A percentile compares a stretch with the other conserved stretches of the same genome.
Evolutionary conservation across 345 rosid genomes (phyloP).

Genomic region (Isatis tinctoria): DNA sequence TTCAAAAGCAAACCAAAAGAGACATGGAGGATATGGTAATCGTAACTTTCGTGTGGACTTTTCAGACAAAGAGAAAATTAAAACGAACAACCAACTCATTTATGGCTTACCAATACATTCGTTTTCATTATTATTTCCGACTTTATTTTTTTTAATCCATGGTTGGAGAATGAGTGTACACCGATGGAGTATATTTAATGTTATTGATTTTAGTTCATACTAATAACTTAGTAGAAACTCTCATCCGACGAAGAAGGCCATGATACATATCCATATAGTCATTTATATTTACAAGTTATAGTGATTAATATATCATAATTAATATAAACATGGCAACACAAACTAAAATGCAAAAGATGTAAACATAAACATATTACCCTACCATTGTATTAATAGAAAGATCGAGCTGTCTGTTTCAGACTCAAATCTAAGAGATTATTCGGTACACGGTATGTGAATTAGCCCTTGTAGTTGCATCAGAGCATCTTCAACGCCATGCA

Average conservation of each 20-base stretch:
- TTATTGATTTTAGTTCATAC: not conserved
- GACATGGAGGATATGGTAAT: not conserved
- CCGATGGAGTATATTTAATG: constrained; percentile 17
- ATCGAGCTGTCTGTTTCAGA: not conserved
- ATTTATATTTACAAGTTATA: not conserved
- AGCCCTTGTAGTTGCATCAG: too few species aligned
- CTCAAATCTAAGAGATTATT: too few species aligned
- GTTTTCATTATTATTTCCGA: not conserved
- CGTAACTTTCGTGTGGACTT: constrained; percentile 27
- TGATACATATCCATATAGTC: not conserved
- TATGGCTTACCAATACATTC: constrained; percentile 16
- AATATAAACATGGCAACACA: not conserved
- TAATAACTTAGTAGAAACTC: not conserved
- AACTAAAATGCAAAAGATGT: too few species aligned
- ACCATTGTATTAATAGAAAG: not conserved
- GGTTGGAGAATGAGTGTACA: constrained; percentile 2
- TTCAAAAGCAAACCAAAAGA: constrained; percentile 9
- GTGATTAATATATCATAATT: not conserved
- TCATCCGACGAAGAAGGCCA: not conserved
- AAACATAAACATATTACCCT: not conserved
- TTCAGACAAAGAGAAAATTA: not conserved
- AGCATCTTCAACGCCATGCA: too few species aligned
- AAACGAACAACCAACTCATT: constrained; percentile 29
- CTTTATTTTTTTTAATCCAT: not conserved
- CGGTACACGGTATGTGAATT: not conserved